Evolutionary conservation across 257 asterid genomes (phyloP), one percentile per base, ranked within the genome.

Genomic region (Solanum megistacrolobum): DNA sequence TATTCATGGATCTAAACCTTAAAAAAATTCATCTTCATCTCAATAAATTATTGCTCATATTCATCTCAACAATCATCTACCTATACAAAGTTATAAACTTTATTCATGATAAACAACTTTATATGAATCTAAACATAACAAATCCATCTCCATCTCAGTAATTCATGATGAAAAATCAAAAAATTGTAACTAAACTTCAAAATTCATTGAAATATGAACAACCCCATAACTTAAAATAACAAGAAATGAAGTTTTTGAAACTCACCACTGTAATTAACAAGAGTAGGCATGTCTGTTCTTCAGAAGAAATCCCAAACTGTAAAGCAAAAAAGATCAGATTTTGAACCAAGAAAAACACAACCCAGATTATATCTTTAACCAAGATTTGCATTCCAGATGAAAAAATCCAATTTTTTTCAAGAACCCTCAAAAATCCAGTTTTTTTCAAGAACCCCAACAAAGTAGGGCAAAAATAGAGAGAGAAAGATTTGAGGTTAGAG

Each of bases 201-300:
- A 65, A 65, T 36, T 34, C 60, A 35, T 34, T 4, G 43, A 32
- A 9, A 34, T 72, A 72, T 32, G 25, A n/a, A 27, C 48, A 36
- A 85, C 75, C 48, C 62, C 75, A 71, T 48, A 38, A 85, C 43
- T 62, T 12, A 12, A 11, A 62, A 55, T 0, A 12, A 23, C 12
- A 83, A 32, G 23, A 21, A 31, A 23, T 13, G 31, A 43, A 86
- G 8, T 3, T n/a, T 36, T 21, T 78, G 60, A 88, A 87, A 93
- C 98, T 92, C 86, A 96, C 99, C 99, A 89, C 97, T 90, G 91
- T 93, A 92, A 93, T 96, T 94, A 90, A 96, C 98, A 91, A 96
- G 98, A 89, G 98, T 93, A 92, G 98, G 93, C 99, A 96, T 96
- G 92, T 29, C 88, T 90, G 76, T 69, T 90, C 90, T 83, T 91